Base-by-base conservation (phyloP, 148 eudicot species). In the Pouteria glomerata region DNA sequence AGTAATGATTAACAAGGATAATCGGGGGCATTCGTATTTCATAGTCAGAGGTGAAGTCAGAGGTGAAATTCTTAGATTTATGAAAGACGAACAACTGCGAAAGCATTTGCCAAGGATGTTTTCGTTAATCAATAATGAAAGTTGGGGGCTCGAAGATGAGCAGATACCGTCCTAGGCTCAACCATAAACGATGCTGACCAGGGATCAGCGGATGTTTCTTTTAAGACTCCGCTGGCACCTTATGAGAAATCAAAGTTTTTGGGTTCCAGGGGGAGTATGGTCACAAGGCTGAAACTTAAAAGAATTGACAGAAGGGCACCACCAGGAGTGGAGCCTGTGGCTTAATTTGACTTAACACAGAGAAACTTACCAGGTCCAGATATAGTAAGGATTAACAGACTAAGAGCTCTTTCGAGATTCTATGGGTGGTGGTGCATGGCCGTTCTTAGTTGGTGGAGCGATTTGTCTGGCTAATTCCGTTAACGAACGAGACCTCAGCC, bases 21-120 rank as follows among this genome's bases (percentile, higher is more conserved):
- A n/a, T n/a, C n/a, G n/a, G n/a, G n/a, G n/a, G n/a, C n/a, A n/a
- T n/a, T n/a, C n/a, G n/a, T n/a, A n/a, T n/a, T n/a, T n/a, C n/a
- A n/a, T n/a, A n/a, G n/a, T n/a, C n/a, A n/a, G n/a, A n/a, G n/a
- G n/a, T n/a, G n/a, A n/a, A n/a, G n/a, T n/a, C n/a, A n/a, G n/a
- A n/a, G n/a, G 65, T 60, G 65, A 60, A 60, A 60, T 60, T 63
- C 84, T 77, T 81, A 75, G 82, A 78, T 82, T 82, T 82, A 78
- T 78, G 77, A 72, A 82, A 82, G 77, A 75, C 79, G 79, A 82
- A 75, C 79, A 78, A 78, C 79, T 78, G 82, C 80, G 79, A 82
- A 82, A 82, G 85, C 85, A 82, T 82, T 82, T 82, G 85, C 85
- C 85, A 82, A 82, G 85, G 82, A 82, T 82, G 85, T 82, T 82